phyloP scores from a whole-genome alignment of 352 stramenopile species.

The Elongisporangium undulatum region DNA sequence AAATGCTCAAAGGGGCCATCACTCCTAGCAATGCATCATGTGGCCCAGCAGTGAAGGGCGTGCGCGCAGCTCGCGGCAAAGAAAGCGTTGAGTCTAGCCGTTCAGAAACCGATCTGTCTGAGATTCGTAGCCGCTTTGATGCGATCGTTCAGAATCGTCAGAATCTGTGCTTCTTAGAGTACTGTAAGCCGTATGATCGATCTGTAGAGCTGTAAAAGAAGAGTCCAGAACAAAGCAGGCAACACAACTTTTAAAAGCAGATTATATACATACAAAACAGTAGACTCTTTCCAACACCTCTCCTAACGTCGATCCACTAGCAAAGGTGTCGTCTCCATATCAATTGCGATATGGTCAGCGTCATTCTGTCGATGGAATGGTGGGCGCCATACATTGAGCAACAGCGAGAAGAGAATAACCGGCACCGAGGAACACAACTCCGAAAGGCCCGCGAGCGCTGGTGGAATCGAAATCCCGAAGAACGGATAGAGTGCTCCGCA shows the following conservation, averaged over 20 bases:
- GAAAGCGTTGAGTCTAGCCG: background rate
- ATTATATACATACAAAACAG: background rate
- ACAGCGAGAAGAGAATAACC: slow-evolving; percentile 70
- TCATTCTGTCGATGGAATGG: slow-evolving; percentile 22
- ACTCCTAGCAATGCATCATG: slow-evolving; percentile 37
- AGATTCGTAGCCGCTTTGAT: slow-evolving; percentile 34
- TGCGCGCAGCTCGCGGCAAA: slow-evolving; percentile 31
- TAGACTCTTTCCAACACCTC: slow-evolving; percentile 1
- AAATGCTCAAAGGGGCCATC: slow-evolving; percentile 31
- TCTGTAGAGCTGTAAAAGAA: background rate
- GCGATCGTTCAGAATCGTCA: slow-evolving; percentile 9
- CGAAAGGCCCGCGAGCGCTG: slow-evolving; percentile 61
- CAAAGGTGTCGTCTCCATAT: slow-evolving; percentile 39
- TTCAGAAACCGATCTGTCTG: slow-evolving; percentile 12
- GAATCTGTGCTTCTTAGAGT: background rate
- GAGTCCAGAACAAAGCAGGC: background rate
- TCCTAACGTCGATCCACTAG: slow-evolving; percentile 11
- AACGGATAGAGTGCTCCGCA: slow-evolving; percentile 63
- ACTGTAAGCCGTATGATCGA: background rate
- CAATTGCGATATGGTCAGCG: slow-evolving; percentile 22
- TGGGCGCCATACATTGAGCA: slow-evolving; percentile 63
- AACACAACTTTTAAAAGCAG: slow-evolving; percentile 2
- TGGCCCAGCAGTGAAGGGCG: slow-evolving; percentile 42
- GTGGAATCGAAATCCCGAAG: slow-evolving; percentile 55
- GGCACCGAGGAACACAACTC: slow-evolving; percentile 74